Conservation (phyloP, 495 filamentous ascomycete genomes). For the Choiromyces venosus region DNA sequence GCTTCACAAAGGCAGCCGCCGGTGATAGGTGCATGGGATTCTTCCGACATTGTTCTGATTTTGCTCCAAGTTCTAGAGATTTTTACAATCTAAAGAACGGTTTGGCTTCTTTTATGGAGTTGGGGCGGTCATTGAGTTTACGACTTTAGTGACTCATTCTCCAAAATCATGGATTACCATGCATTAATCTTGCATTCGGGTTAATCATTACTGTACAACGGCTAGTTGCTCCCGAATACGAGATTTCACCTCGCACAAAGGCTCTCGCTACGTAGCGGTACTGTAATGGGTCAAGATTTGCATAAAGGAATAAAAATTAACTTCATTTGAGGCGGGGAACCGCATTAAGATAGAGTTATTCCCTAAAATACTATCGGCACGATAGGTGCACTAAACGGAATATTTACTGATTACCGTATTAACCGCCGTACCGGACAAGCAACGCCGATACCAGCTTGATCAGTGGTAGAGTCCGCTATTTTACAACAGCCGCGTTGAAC, state of each 20-base stretch:
- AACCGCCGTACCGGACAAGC: neutral
- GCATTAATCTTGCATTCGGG: neutral
- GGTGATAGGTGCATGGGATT: constrained; percentile 33
- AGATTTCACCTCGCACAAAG: neutral
- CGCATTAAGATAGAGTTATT: neutral
- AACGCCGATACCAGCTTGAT: neutral
- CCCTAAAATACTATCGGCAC: neutral
- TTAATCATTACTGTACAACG: neutral
- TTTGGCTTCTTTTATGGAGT: neutral
- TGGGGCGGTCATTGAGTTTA: neutral
- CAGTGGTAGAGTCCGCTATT: neutral
- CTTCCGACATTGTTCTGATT: neutral
- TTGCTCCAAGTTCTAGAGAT: neutral
- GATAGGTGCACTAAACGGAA: neutral
- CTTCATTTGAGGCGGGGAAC: neutral
- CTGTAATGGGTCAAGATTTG: neutral
- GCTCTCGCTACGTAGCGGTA: neutral
- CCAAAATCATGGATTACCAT: neutral
- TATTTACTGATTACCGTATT: neutral
- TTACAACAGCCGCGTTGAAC: neutral
- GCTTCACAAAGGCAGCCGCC: constrained; percentile 48
- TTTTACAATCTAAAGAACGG: neutral
- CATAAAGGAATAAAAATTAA: neutral
- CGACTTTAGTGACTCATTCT: neutral
- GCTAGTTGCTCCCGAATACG: neutral